Conservation (phyloP, 2,329 filamentous ascomycete genomes). For the Alternaria incomplexa region DNA sequence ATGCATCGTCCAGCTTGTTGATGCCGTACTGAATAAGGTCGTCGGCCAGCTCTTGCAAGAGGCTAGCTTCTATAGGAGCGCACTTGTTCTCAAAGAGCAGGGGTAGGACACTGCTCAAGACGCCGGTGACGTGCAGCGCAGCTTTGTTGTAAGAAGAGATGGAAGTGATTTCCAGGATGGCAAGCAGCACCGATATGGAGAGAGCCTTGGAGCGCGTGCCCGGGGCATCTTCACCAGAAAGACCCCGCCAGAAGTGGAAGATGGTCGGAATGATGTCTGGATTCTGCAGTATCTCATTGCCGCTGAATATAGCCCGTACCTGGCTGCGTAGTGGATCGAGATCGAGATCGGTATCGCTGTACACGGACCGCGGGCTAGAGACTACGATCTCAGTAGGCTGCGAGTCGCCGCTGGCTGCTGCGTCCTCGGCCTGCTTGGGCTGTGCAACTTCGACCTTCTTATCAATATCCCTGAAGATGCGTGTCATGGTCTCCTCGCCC, state of each 20-base stretch:
- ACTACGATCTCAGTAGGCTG: conserved; percentile 30
- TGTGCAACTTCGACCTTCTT: conserved; percentile 30
- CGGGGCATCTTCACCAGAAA: conserved; percentile 41
- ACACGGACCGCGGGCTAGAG: conserved; percentile 32
- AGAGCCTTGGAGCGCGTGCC: conserved; percentile 43
- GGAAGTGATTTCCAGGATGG: conserved; percentile 41
- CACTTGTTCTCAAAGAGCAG: conserved; percentile 46
- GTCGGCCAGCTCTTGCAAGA: conserved; percentile 71
- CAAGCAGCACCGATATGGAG: conserved; percentile 45
- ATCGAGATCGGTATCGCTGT: conserved; percentile 35
- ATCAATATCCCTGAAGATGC: conserved; percentile 63
- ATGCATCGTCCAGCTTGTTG: conserved; percentile 80
- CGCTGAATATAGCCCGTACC: conserved; percentile 45
- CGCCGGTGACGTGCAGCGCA: conserved; percentile 44
- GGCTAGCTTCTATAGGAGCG: conserved; percentile 31
- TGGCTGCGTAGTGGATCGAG: conserved; percentile 38
- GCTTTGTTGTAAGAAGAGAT: conserved; percentile 49
- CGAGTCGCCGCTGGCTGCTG: conserved; percentile 5
- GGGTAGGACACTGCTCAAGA: conserved; percentile 44
- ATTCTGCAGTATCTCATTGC: conserved; percentile 50
- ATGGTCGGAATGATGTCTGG: conserved; percentile 49
- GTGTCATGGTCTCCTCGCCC: conserved; percentile 75
- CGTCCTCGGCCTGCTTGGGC: conserved; percentile 13
- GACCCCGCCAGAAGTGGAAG: conserved; percentile 47
- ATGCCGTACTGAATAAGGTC: conserved; percentile 77